phyloP scores from a whole-genome alignment of 108 stramenopile species.

The Chaetoceros muelleri region DNA sequence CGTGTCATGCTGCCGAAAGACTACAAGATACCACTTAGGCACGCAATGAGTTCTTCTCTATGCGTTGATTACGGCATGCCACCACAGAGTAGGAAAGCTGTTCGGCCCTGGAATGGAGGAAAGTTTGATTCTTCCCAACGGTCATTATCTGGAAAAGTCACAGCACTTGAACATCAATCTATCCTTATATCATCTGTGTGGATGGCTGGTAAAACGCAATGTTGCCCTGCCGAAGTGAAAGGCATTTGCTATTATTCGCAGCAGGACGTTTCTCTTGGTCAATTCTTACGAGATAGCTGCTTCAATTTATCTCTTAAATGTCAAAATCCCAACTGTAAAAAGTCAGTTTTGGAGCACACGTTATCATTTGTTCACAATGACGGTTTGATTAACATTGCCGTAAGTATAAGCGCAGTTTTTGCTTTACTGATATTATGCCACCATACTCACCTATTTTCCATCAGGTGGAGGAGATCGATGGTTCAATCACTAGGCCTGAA shows the following conservation, averaged over 20 bases:
- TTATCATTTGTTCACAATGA: conserved; percentile 89
- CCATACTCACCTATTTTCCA: neutral
- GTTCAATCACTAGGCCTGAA: too few species aligned
- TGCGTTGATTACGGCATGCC: conserved; percentile 72
- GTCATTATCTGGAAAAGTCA: conserved; percentile 55
- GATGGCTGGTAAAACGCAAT: conserved; percentile 92
- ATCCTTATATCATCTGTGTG: conserved; percentile 90
- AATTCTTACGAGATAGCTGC: conserved; percentile 88
- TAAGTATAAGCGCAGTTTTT: conserved; percentile 2
- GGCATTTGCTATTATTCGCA: conserved; percentile 88
- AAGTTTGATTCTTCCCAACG: conserved; percentile 46
- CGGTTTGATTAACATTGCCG: conserved; percentile 84
- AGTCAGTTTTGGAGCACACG: conserved; percentile 84
- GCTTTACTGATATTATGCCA: neutral
- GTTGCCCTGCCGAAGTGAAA: conserved; percentile 91
- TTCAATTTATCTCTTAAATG: conserved; percentile 90
- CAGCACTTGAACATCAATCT: conserved; percentile 81
- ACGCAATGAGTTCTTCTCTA: conserved; percentile 52
- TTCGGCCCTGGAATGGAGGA: conserved; percentile 78
- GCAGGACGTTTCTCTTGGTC: conserved; percentile 88
- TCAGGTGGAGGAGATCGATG: too few species aligned
- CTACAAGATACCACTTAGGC: conserved; percentile 27
- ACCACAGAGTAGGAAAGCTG: conserved; percentile 14
- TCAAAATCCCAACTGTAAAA: conserved; percentile 88
- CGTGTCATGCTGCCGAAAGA: conserved; percentile 51